Base-by-base conservation (phyloP, 495 filamentous ascomycete species). In the Penicillium roqueforti region DNA sequence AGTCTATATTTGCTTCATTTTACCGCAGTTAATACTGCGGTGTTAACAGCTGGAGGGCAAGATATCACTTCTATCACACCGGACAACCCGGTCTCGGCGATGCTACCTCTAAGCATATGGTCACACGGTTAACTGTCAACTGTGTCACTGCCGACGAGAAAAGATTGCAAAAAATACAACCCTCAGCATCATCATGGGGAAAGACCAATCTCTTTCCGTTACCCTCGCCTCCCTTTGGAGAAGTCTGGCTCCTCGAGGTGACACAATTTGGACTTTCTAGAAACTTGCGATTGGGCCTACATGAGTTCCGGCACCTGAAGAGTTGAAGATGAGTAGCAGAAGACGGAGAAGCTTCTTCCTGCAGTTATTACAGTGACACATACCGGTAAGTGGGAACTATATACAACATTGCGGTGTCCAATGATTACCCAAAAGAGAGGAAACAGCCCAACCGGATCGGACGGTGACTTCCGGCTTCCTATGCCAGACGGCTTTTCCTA, bases 221-320 rank as follows among this genome's bases (percentile, higher is more conserved):
- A 49, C 32, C 44, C 31, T 29, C 34, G 25, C 36, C 26, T 34
- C 9, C 9, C 11, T 52, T 53, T 56, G 39, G 31, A 20, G 50
- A 57, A 32, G 9, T 25, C 16, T 51, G 37, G 19, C 29, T 6
- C 14, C 29, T 26, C 25, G 14, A 38, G 11, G 55, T 63, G 18
- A 40, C 13, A 59, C 53, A 19, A 28, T 36, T 54, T 39, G 51
- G 58, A 47, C 50, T 36, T 64, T 66, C 56, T 54, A 59, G 61
- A 64, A 52, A 57, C 61, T 63, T 61, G 18, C 50, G 59, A 61
- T 61, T 42, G 42, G 51, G 57, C 38, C 60, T 54, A 49, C 53
- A 38, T 51, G 39, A 37, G 34, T 32, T 49, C 38, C 32, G 20
- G 47, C 44, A 39, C 44, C 53, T 39, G 50, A 53, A 28, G 29